Evolutionary conservation across 768 basidiomycete species (phyloP), one percentile per base, ranked within the genome.

Genomic region (Gloeostereum incarnatum): DNA sequence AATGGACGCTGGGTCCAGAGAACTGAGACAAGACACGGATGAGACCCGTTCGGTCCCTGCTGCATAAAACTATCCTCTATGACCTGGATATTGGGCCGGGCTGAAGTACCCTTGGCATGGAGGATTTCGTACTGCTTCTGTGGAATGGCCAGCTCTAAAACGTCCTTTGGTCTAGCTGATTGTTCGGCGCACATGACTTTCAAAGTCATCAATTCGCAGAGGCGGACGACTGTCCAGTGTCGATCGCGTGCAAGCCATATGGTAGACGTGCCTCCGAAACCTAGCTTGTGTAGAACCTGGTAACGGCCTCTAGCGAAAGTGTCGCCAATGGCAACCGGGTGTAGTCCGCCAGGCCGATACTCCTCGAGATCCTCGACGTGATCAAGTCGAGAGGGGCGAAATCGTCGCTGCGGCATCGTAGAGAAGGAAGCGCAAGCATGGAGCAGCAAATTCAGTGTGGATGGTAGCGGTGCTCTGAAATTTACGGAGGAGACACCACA

Each of bases 321-420:
- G 49, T 75, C 68, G 21, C 71, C 72, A 38, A 75, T 62, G 31
- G 56, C 50, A 17, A 73, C 58, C 9, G 73, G 73, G 44, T 73
- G 72, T 47, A 61, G 69, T 3, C 73, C 74, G 20, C 72, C 71
- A 6, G 63, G 68, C 24, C 53, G 42, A 47, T 78, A 78, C 25
- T 61, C 58, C 55, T 73, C 68, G 31, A 69, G 43, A 47, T 64
- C 47, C 52, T 75, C 73, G 24, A 62, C 42, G 16, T 34, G 47
- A 35, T 57, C 52, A 21, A 62, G 52, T 14, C 30, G 32, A 13
- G 55, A 51, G 40, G 57, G 57, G 45, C 44, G 34, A 33, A 47
- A 53, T 37, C 45, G 44, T n/a, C n/a, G n/a, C n/a, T n/a, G n/a
- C n/a, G n/a, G n/a, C n/a, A n/a, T n/a, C n/a, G n/a, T n/a, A n/a